Conservation (phyloP, 495 filamentous ascomycete genomes). For the Aspergillus homomorphus region DNA sequence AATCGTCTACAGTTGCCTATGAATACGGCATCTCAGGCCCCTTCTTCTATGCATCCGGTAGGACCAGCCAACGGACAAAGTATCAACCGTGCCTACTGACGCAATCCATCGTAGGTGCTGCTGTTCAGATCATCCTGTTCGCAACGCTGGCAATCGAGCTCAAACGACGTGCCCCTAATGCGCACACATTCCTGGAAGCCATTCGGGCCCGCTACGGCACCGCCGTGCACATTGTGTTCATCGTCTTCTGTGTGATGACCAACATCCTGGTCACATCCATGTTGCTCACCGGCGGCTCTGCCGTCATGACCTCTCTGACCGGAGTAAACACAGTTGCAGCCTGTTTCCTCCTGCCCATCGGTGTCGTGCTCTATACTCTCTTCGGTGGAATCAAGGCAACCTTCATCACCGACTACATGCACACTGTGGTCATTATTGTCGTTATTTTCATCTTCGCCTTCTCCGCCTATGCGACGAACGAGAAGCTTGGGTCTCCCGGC, state of each 20-base stretch:
- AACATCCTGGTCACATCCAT: slow-evolving; percentile 88
- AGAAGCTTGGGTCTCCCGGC: slow-evolving; percentile 72
- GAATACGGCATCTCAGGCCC: slow-evolving; percentile 89
- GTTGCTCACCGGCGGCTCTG: slow-evolving; percentile 87
- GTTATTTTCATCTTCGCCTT: slow-evolving; percentile 91
- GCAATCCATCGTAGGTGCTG: slow-evolving; percentile 38
- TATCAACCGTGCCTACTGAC: not conserved
- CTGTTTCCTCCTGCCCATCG: slow-evolving; percentile 85
- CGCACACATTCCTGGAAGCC: slow-evolving; percentile 83
- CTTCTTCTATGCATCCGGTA: slow-evolving; percentile 77
- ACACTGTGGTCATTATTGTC: slow-evolving; percentile 82
- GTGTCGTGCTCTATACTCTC: slow-evolving; percentile 76
- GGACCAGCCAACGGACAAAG: not conserved
- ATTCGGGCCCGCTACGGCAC: slow-evolving; percentile 61
- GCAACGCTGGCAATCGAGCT: slow-evolving; percentile 91
- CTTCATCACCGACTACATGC: slow-evolving; percentile 76
- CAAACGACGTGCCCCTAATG: slow-evolving; percentile 82
- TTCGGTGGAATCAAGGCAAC: slow-evolving; percentile 79
- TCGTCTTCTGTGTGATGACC: slow-evolving; percentile 77
- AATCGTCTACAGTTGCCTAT: slow-evolving; percentile 87
- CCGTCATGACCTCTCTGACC: slow-evolving; percentile 79
- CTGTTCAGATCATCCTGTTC: slow-evolving; percentile 74
- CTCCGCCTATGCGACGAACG: slow-evolving; percentile 75
- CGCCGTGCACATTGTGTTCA: slow-evolving; percentile 68
- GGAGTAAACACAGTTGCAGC: slow-evolving; percentile 85